A percentile compares a stretch with the other conserved stretches of the same genome.
Conservation (phyloP, 2,329 filamentous ascomycete species). For the Trichoderma lentiforme region DNA sequence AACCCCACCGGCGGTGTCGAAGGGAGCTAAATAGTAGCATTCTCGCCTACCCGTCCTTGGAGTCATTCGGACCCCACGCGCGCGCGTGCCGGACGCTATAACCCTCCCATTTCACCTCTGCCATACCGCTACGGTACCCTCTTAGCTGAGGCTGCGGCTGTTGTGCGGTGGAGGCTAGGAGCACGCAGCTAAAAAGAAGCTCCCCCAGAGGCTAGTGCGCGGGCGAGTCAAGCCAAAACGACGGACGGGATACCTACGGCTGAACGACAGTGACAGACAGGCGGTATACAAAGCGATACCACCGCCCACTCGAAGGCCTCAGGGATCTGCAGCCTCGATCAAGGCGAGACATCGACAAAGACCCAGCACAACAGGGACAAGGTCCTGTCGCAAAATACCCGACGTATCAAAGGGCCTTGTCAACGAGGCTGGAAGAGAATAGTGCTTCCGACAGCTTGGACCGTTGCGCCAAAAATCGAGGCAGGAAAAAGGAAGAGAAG, state of each 20-base stretch:
- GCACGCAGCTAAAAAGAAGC: not conserved
- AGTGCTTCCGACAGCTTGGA: not conserved
- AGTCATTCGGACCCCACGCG: not conserved
- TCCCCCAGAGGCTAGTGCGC: not conserved
- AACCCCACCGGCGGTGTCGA: not conserved
- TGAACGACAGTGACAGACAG: not conserved
- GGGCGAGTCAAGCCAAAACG: not conserved
- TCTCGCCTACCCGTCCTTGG: not conserved
- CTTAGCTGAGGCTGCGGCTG: slow-evolving; percentile 3
- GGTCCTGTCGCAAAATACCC: not conserved
- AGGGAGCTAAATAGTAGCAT: not conserved
- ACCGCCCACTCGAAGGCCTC: not conserved
- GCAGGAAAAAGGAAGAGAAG: not conserved
- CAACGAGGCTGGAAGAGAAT: not conserved
- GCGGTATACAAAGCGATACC: slow-evolving; percentile 1
- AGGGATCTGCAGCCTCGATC: not conserved
- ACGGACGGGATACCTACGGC: not conserved
- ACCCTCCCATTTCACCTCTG: not conserved
- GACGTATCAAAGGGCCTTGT: slow-evolving; percentile 1
- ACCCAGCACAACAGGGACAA: not conserved
- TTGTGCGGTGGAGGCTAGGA: not conserved
- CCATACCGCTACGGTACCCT: not conserved
- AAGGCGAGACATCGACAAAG: not conserved
- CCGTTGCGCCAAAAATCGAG: not conserved
- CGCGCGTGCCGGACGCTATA: not conserved